Evolutionary conservation across 2,329 filamentous ascomycete genomes (phyloP).

Genomic region (Trichothecium roseum): DNA sequence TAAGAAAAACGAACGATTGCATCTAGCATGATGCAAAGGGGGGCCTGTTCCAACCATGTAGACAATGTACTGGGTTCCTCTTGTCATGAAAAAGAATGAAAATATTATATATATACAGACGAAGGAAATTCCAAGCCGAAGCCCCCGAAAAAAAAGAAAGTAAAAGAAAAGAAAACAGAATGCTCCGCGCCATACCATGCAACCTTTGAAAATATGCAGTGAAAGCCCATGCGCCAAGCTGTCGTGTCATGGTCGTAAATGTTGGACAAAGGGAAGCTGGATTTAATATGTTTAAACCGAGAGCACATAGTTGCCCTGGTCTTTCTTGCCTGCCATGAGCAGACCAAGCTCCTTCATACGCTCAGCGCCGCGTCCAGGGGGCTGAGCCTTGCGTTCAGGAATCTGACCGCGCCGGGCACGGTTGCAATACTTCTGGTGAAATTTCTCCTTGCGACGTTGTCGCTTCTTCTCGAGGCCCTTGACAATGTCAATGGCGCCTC

Average conservation of each 20-base stretch:
- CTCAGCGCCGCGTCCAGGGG: conserved; percentile 80
- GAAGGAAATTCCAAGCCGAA: too few relatives aligned
- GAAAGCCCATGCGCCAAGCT: too few relatives aligned
- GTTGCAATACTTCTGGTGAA: conserved; percentile 80
- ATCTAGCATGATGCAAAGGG: too few relatives aligned
- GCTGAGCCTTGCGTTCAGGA: conserved; percentile 48
- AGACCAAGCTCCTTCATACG: conserved; percentile 78
- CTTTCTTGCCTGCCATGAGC: conserved; percentile 72
- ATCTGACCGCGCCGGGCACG: conserved; percentile 62
- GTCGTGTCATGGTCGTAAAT: conserved; percentile 1
- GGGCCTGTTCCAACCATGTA: too few relatives aligned
- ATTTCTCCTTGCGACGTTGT: conserved; percentile 85
- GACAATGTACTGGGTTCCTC: too few relatives aligned
- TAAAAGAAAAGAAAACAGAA: too few relatives aligned
- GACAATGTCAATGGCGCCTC: conserved; percentile 95
- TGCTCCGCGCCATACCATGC: too few relatives aligned
- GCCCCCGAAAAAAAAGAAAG: too few relatives aligned
- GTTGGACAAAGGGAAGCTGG: conserved; percentile 4
- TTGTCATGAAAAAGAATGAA: too few relatives aligned
- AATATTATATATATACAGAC: too few relatives aligned
- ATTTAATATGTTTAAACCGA: conserved; percentile 43
- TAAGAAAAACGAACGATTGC: too few relatives aligned
- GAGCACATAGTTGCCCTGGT: conserved; percentile 66
- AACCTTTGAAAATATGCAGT: too few relatives aligned
- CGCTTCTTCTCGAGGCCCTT: conserved; percentile 93